These are phyloP conservation scores for Waltiozyma sp. DNA, from an alignment of 1,139 yeast genomes.

Conservation along the genomic window DNA sequence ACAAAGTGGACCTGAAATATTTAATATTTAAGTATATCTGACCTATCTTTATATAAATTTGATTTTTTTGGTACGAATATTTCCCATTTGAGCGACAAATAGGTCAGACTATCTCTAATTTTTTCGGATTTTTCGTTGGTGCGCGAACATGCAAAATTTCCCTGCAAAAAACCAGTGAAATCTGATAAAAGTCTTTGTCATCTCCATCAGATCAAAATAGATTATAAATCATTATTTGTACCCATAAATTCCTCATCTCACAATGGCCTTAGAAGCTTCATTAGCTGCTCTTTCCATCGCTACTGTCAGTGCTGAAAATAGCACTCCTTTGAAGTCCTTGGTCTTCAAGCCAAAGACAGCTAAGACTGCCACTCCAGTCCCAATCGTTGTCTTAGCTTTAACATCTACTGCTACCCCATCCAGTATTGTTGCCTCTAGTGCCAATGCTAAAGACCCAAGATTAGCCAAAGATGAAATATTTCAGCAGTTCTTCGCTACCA, in stretches of 20 bases:
- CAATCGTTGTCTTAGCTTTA: conserved; percentile 72
- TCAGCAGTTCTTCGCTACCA: conserved; percentile 48
- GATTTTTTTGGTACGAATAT: too few species aligned
- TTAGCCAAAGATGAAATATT: conserved; percentile 77
- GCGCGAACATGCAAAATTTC: neutral
- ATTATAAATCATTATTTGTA: too few species aligned
- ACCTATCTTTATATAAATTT: too few species aligned
- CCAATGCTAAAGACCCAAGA: conserved; percentile 76
- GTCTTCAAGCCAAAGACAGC: conserved; percentile 91
- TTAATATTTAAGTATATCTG: too few species aligned
- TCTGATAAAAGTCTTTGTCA: too few species aligned
- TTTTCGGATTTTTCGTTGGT: neutral
- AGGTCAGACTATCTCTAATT: too few species aligned
- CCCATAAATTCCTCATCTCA: neutral
- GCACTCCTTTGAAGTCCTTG: conserved; percentile 53
- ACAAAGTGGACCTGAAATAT: too few species aligned
- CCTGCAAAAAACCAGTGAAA: neutral
- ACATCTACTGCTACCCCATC: conserved; percentile 63
- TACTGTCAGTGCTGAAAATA: conserved; percentile 31
- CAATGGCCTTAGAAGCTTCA: conserved; percentile 50
- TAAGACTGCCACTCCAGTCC: conserved; percentile 71
- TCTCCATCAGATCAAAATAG: too few species aligned
- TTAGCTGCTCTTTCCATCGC: conserved; percentile 46
- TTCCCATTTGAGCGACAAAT: too few species aligned
- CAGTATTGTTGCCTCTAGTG: conserved; percentile 50